A percentile compares a stretch with the other conserved stretches of the same genome.
These are phyloP conservation scores for Globisporangium irregulare DNA, from an alignment of 352 stramenopile species.

Conservation along the genomic window DNA sequence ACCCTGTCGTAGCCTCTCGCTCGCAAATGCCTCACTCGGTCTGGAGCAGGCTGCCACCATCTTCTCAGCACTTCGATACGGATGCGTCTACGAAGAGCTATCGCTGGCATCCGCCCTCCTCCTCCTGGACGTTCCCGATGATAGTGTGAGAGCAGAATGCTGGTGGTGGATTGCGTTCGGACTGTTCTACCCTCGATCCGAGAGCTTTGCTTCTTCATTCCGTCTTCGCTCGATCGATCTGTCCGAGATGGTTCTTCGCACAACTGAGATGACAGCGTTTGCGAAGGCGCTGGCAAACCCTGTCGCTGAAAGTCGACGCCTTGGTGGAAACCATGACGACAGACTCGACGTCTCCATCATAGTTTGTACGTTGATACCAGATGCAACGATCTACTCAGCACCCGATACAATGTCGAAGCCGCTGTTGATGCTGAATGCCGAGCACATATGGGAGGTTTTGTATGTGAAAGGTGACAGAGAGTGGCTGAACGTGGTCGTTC, in stretches of 20 bases:
- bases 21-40: not conserved
- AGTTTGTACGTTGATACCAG: not conserved
- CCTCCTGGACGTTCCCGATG: not conserved
- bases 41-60: not conserved
- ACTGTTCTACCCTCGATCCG: not conserved
- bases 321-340: not conserved
- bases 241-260: not conserved
- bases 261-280: not conserved
- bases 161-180: slow-evolving; percentile 1
- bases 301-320: not conserved
- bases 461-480: not conserved
- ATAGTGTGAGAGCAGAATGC: not conserved
- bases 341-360: not conserved
- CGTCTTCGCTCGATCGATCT: not conserved
- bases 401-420: not conserved
- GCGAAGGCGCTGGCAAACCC: not conserved
- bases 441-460: not conserved
- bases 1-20: not conserved
- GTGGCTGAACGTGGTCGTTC: not conserved
- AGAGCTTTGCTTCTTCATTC: not conserved
- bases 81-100: not conserved
- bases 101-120: not conserved
- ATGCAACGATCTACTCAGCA: not conserved
- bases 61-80: slow-evolving; percentile 1
- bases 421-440: not conserved